Base-by-base conservation (phyloP, 140 eudicot genomes). In the Stevia rebaudiana region DNA sequence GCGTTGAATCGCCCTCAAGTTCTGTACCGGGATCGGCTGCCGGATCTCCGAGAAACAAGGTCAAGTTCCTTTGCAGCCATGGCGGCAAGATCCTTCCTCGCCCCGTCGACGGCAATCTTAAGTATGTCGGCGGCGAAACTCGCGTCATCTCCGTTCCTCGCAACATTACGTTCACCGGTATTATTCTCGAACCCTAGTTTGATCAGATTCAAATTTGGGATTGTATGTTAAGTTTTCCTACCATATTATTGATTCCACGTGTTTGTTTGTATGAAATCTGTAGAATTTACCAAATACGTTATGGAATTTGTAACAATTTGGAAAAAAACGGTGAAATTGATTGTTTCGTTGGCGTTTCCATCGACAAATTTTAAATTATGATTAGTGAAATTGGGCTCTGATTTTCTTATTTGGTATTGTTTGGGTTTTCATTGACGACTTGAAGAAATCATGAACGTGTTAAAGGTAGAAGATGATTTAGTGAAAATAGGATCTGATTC, bases 61-160 rank as follows among this genome's bases (percentile, higher is more conserved):
- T 83, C 44, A 89, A 89, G 76, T 81, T 89, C 49, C 73, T 81
- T 22, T 89, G 97, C 68, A 86, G 97, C 77, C 81, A 89, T 55
- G 97, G 97, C 35, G 97, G 97, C 39, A 83, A 68, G 72, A 86
- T 89, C 61, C 75, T 86, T 23, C 97, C 88, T n/a, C 75, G 91
- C 40, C 95, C 95, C 3, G 17, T 66, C 52, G 91, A 85, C 58
- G 82, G 87, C 64, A 84, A 79, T 22, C 97, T 89, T 68, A 83
- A 80, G 67, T 90, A 90, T 67, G 83, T 81, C 16, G 97, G 95
- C 6, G 97, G 97, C 36, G 94, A 90, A 76, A 90, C 94, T 33
- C 95, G 97, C 3, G 80, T 84, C 74, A 72, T 90, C 49, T 82
- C 87, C 13, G 85, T 90, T 25, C 81, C 83, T 8, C 79, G 80